Base-by-base conservation (phyloP, 2,329 filamentous ascomycete genomes). In the Xenosphaeropsis pyriputrescens region DNA sequence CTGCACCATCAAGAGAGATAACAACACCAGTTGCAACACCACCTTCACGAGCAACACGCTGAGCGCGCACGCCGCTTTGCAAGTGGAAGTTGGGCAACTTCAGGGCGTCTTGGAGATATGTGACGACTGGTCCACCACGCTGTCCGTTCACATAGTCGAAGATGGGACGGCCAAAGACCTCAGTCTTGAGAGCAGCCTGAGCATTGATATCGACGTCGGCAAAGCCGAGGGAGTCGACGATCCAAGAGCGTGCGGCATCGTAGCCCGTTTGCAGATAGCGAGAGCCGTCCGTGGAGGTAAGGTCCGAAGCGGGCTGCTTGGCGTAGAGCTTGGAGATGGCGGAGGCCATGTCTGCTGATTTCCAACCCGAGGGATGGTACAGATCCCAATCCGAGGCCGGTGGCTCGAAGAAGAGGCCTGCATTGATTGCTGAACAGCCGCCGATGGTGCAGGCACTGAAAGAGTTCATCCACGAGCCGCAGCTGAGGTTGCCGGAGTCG, bases 361-460 rank as follows among this genome's bases (percentile, higher is more conserved):
- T 69, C 68, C 68, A 72, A 12, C 63, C 64, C 0, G 50, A 42
- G 0, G 65, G 65, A 37, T 64, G 63, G 36, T 66, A 69, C 6
- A 58, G 50, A 45, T 71, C 64, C 57, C 63, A 71, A 43, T 72
- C 68, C 2, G 62, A 64, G 1, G 63, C 60, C 1, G 67, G 67
- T 5, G 68, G 67, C 42, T 70, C 61, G 42, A 70, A 69, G 49
- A 62, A 70, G 1, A 71, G 49, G 7, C 67, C 67, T 5, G 67
- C 68, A 39, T 72, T 72, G 50, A 72, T 67, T 8, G 68, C 66
- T 34, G 62, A 67, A 40, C 60, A 63, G 7, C 68, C 68, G 5
- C 68, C 67, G 12, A 70, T 55, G 0, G 64, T 63, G 47, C 69
- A 73, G 18, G 61, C 69, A 17, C 63, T 58, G 43, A 59, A 68